phyloP scores from a whole-genome alignment of 2,329 filamentous ascomycete species.

The Metarhizium rileyi region DNA sequence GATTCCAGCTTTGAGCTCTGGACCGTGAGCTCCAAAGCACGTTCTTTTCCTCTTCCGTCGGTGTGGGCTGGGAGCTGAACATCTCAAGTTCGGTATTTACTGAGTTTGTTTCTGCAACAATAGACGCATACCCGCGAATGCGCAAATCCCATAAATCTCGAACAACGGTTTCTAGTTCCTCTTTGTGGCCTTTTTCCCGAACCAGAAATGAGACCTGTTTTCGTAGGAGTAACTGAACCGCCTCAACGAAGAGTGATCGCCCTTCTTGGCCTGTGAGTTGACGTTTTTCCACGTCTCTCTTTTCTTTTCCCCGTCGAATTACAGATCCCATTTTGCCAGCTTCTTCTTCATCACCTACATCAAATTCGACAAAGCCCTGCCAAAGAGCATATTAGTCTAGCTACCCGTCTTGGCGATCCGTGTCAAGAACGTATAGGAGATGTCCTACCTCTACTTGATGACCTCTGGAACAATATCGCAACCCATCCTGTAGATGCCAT shows the following conservation, averaged over 20 bases:
- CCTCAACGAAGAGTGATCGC: slow-evolving; percentile 71
- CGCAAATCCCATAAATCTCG: slow-evolving; percentile 80
- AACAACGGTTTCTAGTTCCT: slow-evolving; percentile 68
- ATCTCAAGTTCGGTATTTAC: slow-evolving; percentile 21
- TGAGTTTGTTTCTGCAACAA: slow-evolving; percentile 18
- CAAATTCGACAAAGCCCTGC: slow-evolving; percentile 46
- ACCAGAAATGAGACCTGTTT: slow-evolving; percentile 72
- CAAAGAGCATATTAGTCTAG: background rate
- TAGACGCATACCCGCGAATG: slow-evolving; percentile 33
- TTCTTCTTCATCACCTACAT: slow-evolving; percentile 59
- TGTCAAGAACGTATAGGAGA: background rate
- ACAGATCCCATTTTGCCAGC: slow-evolving; percentile 51
- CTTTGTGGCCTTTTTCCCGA: slow-evolving; percentile 51
- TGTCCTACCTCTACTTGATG: slow-evolving; percentile 64
- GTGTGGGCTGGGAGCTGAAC: slow-evolving; percentile 29
- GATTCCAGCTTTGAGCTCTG: slow-evolving; percentile 33
- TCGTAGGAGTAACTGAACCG: slow-evolving; percentile 73
- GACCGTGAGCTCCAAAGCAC: slow-evolving; percentile 18
- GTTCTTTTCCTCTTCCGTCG: slow-evolving; percentile 10
- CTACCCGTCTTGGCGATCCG: background rate
- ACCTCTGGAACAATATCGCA: slow-evolving; percentile 70
- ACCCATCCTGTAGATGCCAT: slow-evolving; percentile 67
- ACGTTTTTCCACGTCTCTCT: slow-evolving; percentile 40
- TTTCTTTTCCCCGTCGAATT: slow-evolving; percentile 47
- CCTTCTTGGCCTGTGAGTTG: slow-evolving; percentile 58